A percentile compares a stretch with the other conserved stretches of the same genome.
Conservation (phyloP, 164 flowering plant genomes). For the Liriodendron chinense region DNA sequence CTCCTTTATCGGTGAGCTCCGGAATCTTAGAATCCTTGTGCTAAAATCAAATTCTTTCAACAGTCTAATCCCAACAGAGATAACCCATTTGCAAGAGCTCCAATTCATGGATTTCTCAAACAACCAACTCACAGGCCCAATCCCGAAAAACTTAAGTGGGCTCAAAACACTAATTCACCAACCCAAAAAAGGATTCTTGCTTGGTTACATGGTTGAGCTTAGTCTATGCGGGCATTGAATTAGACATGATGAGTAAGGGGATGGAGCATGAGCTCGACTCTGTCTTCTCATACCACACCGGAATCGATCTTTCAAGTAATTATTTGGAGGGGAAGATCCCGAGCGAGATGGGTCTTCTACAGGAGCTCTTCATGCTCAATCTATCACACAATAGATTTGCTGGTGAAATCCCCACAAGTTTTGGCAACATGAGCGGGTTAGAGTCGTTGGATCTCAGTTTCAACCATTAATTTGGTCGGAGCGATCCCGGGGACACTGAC, state of each 20-base stretch:
- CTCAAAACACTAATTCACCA: neutral
- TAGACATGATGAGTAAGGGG: constrained; percentile 18
- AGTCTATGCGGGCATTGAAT: constrained; percentile 3
- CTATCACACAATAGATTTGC: constrained; percentile 16
- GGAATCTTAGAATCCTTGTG: neutral
- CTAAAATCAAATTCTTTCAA: constrained; percentile 2
- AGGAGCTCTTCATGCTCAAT: constrained; percentile 17
- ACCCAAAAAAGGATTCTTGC: neutral
- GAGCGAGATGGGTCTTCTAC: constrained; percentile 12
- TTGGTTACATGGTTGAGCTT: neutral
- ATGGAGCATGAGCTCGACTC: neutral
- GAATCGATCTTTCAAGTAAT: constrained; percentile 22
- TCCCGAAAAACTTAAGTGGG: constrained; percentile 2
- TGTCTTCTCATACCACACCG: constrained; percentile 9
- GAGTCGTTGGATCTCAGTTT: constrained; percentile 20
- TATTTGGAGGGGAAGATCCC: constrained; percentile 15
- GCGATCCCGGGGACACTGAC: constrained; percentile 14
- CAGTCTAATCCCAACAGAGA: neutral
- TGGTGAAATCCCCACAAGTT: constrained; percentile 10
- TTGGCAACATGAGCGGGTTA: constrained; percentile 14
- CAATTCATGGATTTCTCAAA: constrained; percentile 16
- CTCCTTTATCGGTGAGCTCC: neutral
- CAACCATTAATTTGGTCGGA: constrained; percentile 15
- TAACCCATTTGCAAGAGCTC: neutral
- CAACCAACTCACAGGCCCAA: constrained; percentile 16